Percentiles rank a stretch among this genome's conserved stretches.
Conservation (phyloP, 164 flowering plant genomes). For the Sextonia rubra region DNA sequence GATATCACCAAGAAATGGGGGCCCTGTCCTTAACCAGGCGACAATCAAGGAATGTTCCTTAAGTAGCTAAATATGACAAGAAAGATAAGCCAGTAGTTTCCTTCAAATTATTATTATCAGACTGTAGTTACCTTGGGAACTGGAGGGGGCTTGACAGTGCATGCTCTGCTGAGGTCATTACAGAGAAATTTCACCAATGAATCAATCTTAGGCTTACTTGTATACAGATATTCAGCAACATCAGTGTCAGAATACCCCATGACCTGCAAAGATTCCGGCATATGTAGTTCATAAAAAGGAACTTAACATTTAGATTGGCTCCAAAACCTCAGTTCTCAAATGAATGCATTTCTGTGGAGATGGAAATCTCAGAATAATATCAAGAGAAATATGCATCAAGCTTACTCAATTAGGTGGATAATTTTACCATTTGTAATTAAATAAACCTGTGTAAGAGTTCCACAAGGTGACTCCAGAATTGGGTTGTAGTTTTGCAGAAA, state of each 20-base stretch:
- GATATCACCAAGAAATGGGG: background rate
- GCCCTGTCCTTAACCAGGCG: background rate
- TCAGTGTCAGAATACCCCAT: constrained; percentile 92
- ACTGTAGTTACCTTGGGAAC: constrained; percentile 71
- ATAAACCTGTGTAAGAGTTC: background rate
- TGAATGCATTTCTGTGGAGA: background rate
- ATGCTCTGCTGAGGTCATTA: constrained; percentile 72
- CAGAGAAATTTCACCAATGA: constrained; percentile 61
- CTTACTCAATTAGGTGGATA: background rate
- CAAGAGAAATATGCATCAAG: background rate
- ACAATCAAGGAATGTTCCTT: background rate
- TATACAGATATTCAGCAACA: constrained; percentile 79
- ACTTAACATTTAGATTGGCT: background rate
- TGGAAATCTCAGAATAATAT: background rate
- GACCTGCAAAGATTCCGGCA: constrained; percentile 47
- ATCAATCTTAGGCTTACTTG: constrained; percentile 53
- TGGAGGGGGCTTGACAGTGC: constrained; percentile 69
- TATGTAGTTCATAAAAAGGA: background rate
- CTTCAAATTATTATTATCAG: background rate
- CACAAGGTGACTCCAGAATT: too few relatives aligned
- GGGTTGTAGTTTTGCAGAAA: too few relatives aligned
- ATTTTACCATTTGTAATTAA: background rate
- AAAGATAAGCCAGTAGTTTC: too few relatives aligned
- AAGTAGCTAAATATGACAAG: background rate
- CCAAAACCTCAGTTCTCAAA: background rate